Evolutionary conservation across 2,329 filamentous ascomycete genomes (phyloP).

Genomic region (Remersonia thermophila): DNA sequence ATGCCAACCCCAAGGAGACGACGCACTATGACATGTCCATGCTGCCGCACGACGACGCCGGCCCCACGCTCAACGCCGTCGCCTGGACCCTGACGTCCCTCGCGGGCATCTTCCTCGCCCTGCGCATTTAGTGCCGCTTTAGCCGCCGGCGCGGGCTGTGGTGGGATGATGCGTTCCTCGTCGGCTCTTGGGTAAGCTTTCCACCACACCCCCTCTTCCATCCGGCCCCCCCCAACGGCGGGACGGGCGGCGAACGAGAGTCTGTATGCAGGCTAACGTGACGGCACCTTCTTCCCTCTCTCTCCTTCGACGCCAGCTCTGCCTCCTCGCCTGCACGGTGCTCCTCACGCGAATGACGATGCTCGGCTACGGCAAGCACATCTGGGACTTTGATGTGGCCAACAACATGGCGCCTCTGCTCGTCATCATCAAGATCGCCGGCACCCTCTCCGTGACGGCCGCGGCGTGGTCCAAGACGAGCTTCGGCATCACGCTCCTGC

Average conservation of each 20-base stretch:
- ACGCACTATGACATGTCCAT: conserved; percentile 7
- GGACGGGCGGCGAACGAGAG: too few relatives aligned
- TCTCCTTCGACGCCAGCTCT: conserved; percentile 4
- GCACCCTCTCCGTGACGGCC: conserved; percentile 20
- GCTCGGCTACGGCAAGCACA: conserved; percentile 16
- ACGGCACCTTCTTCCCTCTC: too few relatives aligned
- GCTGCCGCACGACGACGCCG: conserved; percentile 14
- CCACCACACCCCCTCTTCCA: too few relatives aligned
- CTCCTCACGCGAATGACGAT: conserved; percentile 10
- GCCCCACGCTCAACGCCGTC: conserved; percentile 9
- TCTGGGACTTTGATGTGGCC: conserved; percentile 16
- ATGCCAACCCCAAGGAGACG: conserved; percentile 3
- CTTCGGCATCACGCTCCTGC: conserved; percentile 26
- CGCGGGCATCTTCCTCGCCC: conserved; percentile 12
- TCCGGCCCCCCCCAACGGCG: too few relatives aligned
- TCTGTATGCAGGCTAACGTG: too few relatives aligned
- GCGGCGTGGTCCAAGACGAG: conserved; percentile 27
- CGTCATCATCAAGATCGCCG: conserved; percentile 11
- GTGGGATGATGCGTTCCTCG: conserved; percentile 17
- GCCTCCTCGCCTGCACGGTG: conserved; percentile 10
- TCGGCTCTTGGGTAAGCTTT: conserved; percentile 15
- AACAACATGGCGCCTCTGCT: conserved; percentile 11
- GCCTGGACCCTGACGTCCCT: conserved; percentile 15
- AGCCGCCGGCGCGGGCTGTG: conserved; percentile 14
- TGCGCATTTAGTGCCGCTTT: conserved; percentile 17